Evolutionary conservation across 2,329 filamentous ascomycete species (phyloP).

Genomic region (Curvularia lunata): DNA sequence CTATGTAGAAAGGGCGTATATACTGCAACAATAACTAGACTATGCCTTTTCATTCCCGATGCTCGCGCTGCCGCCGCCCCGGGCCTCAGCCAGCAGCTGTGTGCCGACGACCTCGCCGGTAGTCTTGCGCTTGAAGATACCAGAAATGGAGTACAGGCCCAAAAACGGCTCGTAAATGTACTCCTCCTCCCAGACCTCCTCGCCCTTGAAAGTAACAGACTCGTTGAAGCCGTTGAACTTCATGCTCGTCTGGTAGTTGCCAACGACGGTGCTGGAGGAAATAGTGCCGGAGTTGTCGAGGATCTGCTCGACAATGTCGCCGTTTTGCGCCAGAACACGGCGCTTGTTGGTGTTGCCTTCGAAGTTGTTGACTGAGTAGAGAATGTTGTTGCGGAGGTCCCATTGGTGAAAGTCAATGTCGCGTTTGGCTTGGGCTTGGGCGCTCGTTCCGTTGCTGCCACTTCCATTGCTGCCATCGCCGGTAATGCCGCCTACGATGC

Average conservation of each 20-base stretch:
- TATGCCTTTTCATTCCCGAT: slow-evolving; percentile 47
- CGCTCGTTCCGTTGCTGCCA: slow-evolving; percentile 12
- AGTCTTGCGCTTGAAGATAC: slow-evolving; percentile 58
- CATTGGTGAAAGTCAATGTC: slow-evolving; percentile 48
- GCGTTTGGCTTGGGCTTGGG: slow-evolving; percentile 32
- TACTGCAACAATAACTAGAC: too few relatives aligned
- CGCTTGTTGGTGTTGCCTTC: slow-evolving; percentile 61
- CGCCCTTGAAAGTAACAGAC: slow-evolving; percentile 49
- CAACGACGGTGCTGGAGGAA: slow-evolving; percentile 53
- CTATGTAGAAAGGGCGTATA: neutral
- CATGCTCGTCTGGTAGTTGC: slow-evolving; percentile 61
- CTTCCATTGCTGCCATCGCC: slow-evolving; percentile 11
- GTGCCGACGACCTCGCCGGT: slow-evolving; percentile 58
- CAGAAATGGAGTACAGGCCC: slow-evolving; percentile 54
- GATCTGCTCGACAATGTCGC: slow-evolving; percentile 60
- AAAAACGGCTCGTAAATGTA: slow-evolving; percentile 62
- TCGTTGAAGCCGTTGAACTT: slow-evolving; percentile 60
- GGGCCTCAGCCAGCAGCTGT: slow-evolving; percentile 59
- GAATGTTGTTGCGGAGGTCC: slow-evolving; percentile 63
- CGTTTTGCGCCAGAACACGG: slow-evolving; percentile 62
- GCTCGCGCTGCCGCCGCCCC: slow-evolving; percentile 60
- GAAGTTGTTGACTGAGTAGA: slow-evolving; percentile 68
- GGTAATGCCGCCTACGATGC: slow-evolving; percentile 28
- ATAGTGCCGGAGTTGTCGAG: slow-evolving; percentile 62
- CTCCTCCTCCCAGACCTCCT: slow-evolving; percentile 58